phyloP scores from a whole-genome alignment of 2,329 filamentous ascomycete species.

The Cercospora sp. region DNA sequence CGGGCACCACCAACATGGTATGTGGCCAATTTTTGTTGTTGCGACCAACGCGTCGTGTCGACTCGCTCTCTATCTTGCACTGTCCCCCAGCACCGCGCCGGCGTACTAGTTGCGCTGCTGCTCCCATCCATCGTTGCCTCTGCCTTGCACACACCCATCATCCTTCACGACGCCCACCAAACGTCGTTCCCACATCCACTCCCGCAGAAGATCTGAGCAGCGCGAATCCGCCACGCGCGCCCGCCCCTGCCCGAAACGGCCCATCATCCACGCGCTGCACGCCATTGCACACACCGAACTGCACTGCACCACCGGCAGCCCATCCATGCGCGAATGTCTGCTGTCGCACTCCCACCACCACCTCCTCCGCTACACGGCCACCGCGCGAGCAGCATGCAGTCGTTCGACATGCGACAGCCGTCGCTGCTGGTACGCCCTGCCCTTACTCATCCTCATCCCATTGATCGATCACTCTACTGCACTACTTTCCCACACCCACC shows the following conservation, averaged over 20 bases:
- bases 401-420: constrained; percentile 21
- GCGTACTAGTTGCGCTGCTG: constrained; percentile 13
- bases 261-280: constrained; percentile 4
- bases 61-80: background rate
- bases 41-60: constrained; percentile 12
- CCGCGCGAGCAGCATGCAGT: constrained; percentile 23
- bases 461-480: background rate
- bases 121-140: constrained; percentile 1
- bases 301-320: constrained; percentile 14
- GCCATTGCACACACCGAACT: constrained; percentile 1
- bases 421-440: constrained; percentile 17
- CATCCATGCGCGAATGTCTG: constrained; percentile 22
- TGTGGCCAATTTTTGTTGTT: constrained; percentile 12
- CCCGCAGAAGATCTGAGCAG: constrained; percentile 5
- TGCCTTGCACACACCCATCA: background rate
- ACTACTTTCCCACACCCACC: background rate
- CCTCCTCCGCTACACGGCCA: constrained; percentile 13
- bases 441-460: background rate
- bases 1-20: constrained; percentile 11
- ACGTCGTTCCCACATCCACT: background rate
- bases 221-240: constrained; percentile 14
- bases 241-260: constrained; percentile 14
- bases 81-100: background rate
- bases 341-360: constrained; percentile 20
- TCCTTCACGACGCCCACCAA: background rate